These are phyloP conservation scores for Pseudisothecium myosuroides DNA, from an alignment of 225 moss, liverwort and hornwort species.

Conservation along the genomic window DNA sequence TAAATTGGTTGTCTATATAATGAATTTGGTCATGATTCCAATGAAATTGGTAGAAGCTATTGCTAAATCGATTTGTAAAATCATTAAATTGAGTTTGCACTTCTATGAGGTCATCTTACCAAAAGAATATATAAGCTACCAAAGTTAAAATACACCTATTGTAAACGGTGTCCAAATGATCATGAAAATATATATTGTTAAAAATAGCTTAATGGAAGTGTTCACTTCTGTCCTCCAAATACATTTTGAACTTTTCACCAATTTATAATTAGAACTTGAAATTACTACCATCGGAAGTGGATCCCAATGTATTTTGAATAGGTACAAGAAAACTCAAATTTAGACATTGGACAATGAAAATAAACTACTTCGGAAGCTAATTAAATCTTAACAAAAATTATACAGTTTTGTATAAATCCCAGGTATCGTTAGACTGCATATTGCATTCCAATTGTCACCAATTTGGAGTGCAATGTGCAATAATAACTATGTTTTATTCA, in stretches of 20 bases:
- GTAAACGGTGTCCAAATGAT: background rate
- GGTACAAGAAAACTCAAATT: background rate
- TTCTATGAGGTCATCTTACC: no score
- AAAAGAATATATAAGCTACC: background rate
- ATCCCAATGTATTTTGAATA: background rate
- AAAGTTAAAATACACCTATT: background rate
- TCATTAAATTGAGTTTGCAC: no score
- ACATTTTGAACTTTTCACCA: background rate
- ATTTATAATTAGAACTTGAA: background rate
- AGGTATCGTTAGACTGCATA: rapidly evolving
- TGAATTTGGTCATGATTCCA: no score
- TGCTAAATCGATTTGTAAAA: no score
- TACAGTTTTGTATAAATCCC: background rate
- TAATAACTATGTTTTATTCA: no score
- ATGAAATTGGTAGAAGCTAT: no score
- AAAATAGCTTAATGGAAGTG: background rate
- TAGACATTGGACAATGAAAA: background rate
- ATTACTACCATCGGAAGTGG: rapidly evolving
- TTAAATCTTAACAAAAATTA: background rate
- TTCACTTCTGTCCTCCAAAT: background rate
- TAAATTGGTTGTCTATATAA: no score
- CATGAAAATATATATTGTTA: background rate
- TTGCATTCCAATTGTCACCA: background rate
- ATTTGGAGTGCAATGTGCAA: no score
- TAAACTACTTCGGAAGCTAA: no score